Conservation (phyloP, 106 monocot species). For the Dendrobium officinale region DNA sequence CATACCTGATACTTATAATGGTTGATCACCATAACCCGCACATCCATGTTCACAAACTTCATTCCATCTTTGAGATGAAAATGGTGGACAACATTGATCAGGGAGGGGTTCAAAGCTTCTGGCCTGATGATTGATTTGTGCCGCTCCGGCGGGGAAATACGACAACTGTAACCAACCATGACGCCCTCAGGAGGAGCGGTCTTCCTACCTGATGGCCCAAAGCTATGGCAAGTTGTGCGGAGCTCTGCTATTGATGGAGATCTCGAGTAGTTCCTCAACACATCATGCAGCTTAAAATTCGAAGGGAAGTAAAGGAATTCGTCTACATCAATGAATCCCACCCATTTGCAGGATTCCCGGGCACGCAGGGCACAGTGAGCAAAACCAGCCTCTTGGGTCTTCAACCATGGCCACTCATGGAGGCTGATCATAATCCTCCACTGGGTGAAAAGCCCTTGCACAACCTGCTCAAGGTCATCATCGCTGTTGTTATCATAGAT, state of each 20-base stretch:
- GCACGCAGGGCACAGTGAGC: constrained; percentile 85
- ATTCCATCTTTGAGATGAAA: constrained; percentile 73
- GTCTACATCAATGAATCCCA: constrained; percentile 94
- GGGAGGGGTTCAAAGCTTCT: constrained; percentile 59
- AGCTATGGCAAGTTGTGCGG: constrained; percentile 69
- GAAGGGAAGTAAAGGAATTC: constrained; percentile 82
- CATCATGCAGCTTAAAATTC: constrained; percentile 25
- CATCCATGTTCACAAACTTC: constrained; percentile 60
- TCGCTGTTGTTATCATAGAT: constrained; percentile 97
- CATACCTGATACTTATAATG: constrained; percentile 99
- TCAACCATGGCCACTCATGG: constrained; percentile 87
- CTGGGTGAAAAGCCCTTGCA: constrained; percentile 16
- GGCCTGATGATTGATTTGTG: constrained; percentile 90
- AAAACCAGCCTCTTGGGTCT: constrained; percentile 94
- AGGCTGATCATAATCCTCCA: constrained; percentile 32
- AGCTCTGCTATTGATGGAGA: constrained; percentile 62
- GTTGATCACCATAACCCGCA: constrained; percentile 74
- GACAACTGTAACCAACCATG: constrained; percentile 71
- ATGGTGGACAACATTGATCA: constrained; percentile 93
- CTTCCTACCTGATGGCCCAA: constrained; percentile 79
- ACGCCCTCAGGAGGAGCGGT: constrained; percentile 49
- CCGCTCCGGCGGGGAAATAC: constrained; percentile 67
- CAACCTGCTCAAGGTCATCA: constrained; percentile 43
- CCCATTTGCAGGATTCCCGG: constrained; percentile 64
- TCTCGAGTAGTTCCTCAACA: constrained; percentile 53